These are phyloP conservation scores for Escallonia rubra DNA, from an alignment of 129 eudicot genomes.

Conservation along the genomic window DNA sequence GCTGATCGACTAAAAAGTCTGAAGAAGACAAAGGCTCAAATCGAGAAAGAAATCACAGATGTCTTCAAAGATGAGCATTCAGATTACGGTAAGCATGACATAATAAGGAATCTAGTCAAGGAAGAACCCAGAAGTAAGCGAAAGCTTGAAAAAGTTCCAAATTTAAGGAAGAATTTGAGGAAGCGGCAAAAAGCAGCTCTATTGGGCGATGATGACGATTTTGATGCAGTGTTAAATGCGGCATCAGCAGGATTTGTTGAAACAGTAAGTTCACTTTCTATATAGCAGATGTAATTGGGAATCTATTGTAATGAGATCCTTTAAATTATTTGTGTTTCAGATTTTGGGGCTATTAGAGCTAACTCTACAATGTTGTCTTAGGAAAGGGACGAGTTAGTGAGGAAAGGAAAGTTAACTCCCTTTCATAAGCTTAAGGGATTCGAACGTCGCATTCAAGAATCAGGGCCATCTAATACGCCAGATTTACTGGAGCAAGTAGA, in stretches of 20 bases:
- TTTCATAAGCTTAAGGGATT: conserved; percentile 91
- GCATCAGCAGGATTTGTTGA: conserved; percentile 95
- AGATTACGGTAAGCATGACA: conserved; percentile 22
- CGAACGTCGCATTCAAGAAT: conserved; percentile 81
- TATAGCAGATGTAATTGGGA: neutral
- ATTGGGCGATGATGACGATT: conserved; percentile 67
- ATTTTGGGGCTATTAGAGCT: conserved; percentile 1
- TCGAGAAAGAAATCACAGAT: conserved; percentile 60
- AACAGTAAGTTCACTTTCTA: conserved; percentile 57
- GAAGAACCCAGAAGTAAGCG: conserved; percentile 54
- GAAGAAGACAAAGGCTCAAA: conserved; percentile 64
- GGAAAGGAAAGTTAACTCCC: conserved; percentile 91
- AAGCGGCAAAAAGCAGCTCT: conserved; percentile 56
- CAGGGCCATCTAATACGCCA: conserved; percentile 42
- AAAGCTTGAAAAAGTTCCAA: conserved; percentile 45
- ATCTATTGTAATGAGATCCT: neutral
- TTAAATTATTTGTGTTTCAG: neutral
- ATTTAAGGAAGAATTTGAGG: conserved; percentile 36
- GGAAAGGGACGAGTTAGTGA: conserved; percentile 91
- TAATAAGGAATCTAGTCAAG: conserved; percentile 51
- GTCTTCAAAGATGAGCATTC: conserved; percentile 18
- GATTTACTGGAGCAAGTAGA: conserved; percentile 14
- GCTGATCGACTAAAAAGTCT: conserved; percentile 78
- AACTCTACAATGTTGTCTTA: conserved; percentile 19
- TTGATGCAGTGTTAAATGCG: conserved; percentile 79